Base-by-base conservation (phyloP, 2,329 filamentous ascomycete genomes). In the Calonectria pseudoturangicola region DNA sequence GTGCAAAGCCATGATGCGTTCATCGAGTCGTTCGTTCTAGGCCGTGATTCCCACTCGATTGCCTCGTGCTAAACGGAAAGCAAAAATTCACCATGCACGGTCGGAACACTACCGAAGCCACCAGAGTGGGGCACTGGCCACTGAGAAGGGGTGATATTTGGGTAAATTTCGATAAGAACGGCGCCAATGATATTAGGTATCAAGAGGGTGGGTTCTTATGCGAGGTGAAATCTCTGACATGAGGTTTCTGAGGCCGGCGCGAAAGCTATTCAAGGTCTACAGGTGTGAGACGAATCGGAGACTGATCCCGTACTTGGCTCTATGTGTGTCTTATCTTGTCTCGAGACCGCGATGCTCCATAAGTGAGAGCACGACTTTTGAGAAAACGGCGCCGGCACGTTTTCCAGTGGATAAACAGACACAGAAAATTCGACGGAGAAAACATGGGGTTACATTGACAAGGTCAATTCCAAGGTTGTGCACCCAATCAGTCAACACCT, bases 171-270 rank as follows among this genome's bases (percentile, higher is more conserved):
- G 54, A 60, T 47, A 66, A 65, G 33, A 16, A 54, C 25, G 27
- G 33, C 43, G 43, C 21, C 25, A 51, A 51, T 21, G 30, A 62
- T 36, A 36, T 71, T 62, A 30, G 68, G 68, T 51, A 18, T 62
- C 62, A 45, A 66, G 27, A 43, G 43, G 45, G 50, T 66, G 50
- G 54, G 13, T n/a, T 62, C 27, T 21, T 25, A 66, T 71, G 68
- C 63, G 30, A 64, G n/a, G 15, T 62, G 68, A 67, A 71, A 71
- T 71, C 54, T 71, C 69, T 67, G 69, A 41, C 33, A 41, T 60
- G 25, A 27, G 36, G 21, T 33, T 28, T 28, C 33, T 39, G 68
- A 64, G 33, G 51, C 25, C 8, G 41, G 27, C 43, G 50, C 48
- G 62, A 45, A 30, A 36, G 60, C 25, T 41, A 47, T 65, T 41